A percentile compares a stretch with the other conserved stretches of the same genome.
Conservation (phyloP, 495 filamentous ascomycete genomes). For the Articulospora tetracladia region DNA sequence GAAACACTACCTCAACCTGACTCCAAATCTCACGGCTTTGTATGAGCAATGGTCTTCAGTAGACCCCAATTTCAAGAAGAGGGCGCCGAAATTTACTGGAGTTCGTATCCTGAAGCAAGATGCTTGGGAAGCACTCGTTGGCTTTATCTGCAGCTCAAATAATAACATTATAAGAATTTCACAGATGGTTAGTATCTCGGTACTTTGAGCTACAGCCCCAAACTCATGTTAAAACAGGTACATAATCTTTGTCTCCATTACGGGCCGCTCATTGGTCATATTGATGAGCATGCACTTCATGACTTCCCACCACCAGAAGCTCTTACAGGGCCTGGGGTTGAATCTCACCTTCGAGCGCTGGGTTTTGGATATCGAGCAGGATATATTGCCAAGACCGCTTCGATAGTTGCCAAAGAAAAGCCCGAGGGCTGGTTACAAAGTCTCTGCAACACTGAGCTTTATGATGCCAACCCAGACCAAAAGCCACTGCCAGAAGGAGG, state of each 20-base stretch:
- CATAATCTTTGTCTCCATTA: conserved; percentile 87
- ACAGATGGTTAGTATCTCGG: conserved; percentile 61
- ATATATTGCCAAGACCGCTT: conserved; percentile 83
- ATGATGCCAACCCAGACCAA: conserved; percentile 31
- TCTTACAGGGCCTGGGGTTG: conserved; percentile 64
- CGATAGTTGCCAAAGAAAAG: conserved; percentile 61
- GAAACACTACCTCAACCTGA: conserved; percentile 78
- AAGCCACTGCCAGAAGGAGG: conserved; percentile 58
- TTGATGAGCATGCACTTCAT: conserved; percentile 70
- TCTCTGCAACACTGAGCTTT: conserved; percentile 69
- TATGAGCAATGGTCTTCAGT: conserved; percentile 84
- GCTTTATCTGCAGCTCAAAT: conserved; percentile 98
- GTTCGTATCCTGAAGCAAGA: conserved; percentile 95
- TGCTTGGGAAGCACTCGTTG: conserved; percentile 90
- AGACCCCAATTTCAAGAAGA: conserved; percentile 87
- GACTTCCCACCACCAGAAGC: conserved; percentile 80
- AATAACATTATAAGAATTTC: conserved; percentile 96
- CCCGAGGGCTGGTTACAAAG: conserved; percentile 71
- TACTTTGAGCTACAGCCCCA: not conserved
- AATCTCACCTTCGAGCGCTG: conserved; percentile 70
- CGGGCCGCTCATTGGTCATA: conserved; percentile 66
- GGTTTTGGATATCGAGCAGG: conserved; percentile 95
- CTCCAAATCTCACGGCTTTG: conserved; percentile 63
- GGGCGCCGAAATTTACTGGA: conserved; percentile 81
- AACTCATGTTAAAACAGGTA: conserved; percentile 40